Evolutionary conservation across 495 filamentous ascomycete genomes (phyloP).

Genomic region (Parachaetomium inaequale): DNA sequence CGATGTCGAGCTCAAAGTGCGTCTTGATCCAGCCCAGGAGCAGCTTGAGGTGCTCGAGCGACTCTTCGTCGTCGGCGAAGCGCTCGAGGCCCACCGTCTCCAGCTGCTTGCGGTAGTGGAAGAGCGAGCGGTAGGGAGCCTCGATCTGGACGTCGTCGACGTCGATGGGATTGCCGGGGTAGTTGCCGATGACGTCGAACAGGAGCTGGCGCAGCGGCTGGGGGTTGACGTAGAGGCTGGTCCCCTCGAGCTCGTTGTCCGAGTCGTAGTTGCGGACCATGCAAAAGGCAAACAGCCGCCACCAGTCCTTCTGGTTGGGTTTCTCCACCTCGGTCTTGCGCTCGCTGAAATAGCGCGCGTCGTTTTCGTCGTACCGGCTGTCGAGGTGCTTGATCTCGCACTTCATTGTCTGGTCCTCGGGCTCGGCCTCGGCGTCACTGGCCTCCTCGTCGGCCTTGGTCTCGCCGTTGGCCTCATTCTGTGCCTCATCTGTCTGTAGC

Average conservation of each 20-base stretch:
- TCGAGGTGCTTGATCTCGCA: conserved; percentile 42
- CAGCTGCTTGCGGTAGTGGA: conserved; percentile 32
- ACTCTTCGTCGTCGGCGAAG: conserved; percentile 32
- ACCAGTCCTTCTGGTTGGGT: conserved; percentile 35
- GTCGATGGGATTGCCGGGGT: conserved; percentile 32
- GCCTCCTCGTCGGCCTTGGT: too few relatives aligned
- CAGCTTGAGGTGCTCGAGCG: conserved; percentile 28
- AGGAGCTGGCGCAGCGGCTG: conserved; percentile 34
- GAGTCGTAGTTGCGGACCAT: conserved; percentile 29
- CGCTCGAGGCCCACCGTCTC: conserved; percentile 26
- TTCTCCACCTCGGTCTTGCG: conserved; percentile 29
- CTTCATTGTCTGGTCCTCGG: conserved; percentile 32
- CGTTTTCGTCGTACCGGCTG: conserved; percentile 26
- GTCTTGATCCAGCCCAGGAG: conserved; percentile 36
- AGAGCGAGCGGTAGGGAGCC: conserved; percentile 34
- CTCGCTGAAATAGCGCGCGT: conserved; percentile 31
- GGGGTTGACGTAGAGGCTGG: conserved; percentile 33
- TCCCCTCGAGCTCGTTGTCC: conserved; percentile 23
- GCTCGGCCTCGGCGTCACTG: background rate
- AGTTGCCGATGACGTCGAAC: conserved; percentile 31
- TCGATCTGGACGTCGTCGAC: conserved; percentile 32
- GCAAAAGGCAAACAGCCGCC: conserved; percentile 36
- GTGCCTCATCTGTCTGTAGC: background rate
- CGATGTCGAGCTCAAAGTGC: conserved; percentile 34
- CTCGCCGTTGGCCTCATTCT: background rate